Percentiles rank a stretch among this genome's conserved stretches.
Evolutionary conservation across 257 asterid genomes (phyloP).

Genomic region (Ajuga chamaepitys): DNA sequence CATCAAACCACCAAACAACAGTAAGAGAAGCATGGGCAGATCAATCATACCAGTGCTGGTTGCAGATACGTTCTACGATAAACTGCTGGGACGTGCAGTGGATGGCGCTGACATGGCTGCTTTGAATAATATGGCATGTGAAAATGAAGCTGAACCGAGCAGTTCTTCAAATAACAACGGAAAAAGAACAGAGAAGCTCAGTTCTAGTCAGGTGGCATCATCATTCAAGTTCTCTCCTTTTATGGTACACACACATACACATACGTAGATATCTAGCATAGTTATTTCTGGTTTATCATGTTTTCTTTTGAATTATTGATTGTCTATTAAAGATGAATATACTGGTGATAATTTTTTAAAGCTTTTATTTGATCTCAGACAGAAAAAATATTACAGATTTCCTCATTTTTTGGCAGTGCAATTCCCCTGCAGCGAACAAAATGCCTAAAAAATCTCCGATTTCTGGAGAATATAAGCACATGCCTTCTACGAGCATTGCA

Average conservation of each 20-base stretch:
- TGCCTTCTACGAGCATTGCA: neutral
- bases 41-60: slow-evolving; percentile 13
- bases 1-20: neutral
- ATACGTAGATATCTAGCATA: too few species aligned
- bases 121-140: neutral
- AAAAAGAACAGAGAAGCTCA: neutral
- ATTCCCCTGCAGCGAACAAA: neutral
- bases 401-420: slow-evolving; percentile 12
- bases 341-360: neutral
- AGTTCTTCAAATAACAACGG: neutral
- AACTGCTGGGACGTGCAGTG: slow-evolving; percentile 7
- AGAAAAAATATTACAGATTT: neutral
- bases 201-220: neutral
- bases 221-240: neutral
- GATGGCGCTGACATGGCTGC: slow-evolving; percentile 20
- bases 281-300: too few species aligned
- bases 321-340: neutral
- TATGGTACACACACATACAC: neutral
- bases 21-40: neutral
- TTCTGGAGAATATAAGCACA: neutral
- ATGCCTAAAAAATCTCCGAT: slow-evolving; percentile 3
- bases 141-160: slow-evolving; percentile 1
- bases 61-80: slow-evolving; percentile 25
- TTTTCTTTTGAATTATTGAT: too few species aligned
- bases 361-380: neutral